These are phyloP conservation scores for Angomonas deanei DNA, from an alignment of 208 protist genomes.

Conservation along the genomic window DNA sequence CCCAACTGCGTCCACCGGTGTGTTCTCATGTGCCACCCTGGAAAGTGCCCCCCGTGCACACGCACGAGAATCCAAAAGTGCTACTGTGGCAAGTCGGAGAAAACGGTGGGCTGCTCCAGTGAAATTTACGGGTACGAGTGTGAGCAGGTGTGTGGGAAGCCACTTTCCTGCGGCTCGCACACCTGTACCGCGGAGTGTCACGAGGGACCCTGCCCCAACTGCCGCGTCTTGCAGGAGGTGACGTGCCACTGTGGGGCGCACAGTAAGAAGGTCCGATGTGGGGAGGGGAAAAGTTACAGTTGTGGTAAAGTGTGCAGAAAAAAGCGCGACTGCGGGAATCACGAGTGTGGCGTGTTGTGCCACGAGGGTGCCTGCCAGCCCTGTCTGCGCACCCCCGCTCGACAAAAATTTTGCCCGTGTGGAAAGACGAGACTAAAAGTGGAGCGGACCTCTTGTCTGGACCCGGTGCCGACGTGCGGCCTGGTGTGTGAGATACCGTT, in stretches of 20 bases:
- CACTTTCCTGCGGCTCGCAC: constrained; percentile 77
- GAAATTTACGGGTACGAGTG: constrained; percentile 68
- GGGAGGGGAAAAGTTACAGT: constrained; percentile 25
- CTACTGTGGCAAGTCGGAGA: constrained; percentile 71
- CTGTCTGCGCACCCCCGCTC: constrained; percentile 51
- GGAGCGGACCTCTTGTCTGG: constrained; percentile 54
- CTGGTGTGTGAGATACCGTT: constrained; percentile 69
- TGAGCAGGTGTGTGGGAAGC: constrained; percentile 55
- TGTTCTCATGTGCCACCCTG: constrained; percentile 76
- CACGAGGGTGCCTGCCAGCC: constrained; percentile 68
- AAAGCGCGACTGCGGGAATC: constrained; percentile 75
- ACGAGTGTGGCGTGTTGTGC: constrained; percentile 68
- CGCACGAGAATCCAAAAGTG: constrained; percentile 57
- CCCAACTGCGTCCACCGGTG: constrained; percentile 63
- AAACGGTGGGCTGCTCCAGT: constrained; percentile 73
- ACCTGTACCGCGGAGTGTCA: constrained; percentile 82
- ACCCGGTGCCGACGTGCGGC: constrained; percentile 83
- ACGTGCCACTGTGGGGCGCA: constrained; percentile 87
- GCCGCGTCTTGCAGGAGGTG: constrained; percentile 42
- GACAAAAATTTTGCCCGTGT: constrained; percentile 44
- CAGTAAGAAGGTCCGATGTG: constrained; percentile 32
- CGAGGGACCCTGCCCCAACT: constrained; percentile 78
- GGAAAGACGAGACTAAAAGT: constrained; percentile 26
- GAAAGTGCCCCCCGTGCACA: constrained; percentile 64
- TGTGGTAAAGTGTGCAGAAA: constrained; percentile 46